These are phyloP conservation scores for Dissophora ornata DNA, from an alignment of 192 early-diverging fungal genomes.

Conservation along the genomic window DNA sequence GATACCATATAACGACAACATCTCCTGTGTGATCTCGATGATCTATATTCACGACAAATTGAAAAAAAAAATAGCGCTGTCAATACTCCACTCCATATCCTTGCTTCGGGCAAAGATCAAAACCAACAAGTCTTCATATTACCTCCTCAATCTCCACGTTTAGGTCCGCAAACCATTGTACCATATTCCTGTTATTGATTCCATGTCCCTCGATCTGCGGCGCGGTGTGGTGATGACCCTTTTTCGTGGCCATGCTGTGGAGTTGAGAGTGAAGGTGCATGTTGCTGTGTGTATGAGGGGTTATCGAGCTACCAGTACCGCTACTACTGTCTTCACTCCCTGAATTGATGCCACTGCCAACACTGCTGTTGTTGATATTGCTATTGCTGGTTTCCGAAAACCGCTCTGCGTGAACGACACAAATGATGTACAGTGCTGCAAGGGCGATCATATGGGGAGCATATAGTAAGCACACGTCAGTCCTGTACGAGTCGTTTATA, in stretches of 20 bases:
- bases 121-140: no score
- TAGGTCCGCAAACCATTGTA: constrained; percentile 83
- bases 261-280: constrained; percentile 34
- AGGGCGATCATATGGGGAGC: constrained; percentile 92
- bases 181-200: constrained; percentile 68
- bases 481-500: constrained; percentile 86
- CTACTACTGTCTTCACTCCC: constrained; percentile 19
- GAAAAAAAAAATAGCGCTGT: not conserved
- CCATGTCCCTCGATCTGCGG: constrained; percentile 38
- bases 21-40: constrained; percentile 80
- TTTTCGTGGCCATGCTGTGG: constrained; percentile 37
- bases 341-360: not conserved
- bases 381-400: constrained; percentile 23
- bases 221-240: constrained; percentile 4
- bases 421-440: constrained; percentile 78
- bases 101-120: no score
- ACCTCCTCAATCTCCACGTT: constrained; percentile 85
- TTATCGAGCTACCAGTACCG: not conserved
- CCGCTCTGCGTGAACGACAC: constrained; percentile 61
- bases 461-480: constrained; percentile 84
- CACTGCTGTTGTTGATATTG: constrained; percentile 7
- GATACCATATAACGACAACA: constrained; percentile 75
- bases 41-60: constrained; percentile 49
- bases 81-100: not conserved
- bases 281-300: constrained; percentile 22